Percentiles rank a stretch among this genome's conserved stretches.
These are phyloP conservation scores for Darksidea phi DNA, from an alignment of 495 filamentous ascomycete genomes.

Conservation along the genomic window DNA sequence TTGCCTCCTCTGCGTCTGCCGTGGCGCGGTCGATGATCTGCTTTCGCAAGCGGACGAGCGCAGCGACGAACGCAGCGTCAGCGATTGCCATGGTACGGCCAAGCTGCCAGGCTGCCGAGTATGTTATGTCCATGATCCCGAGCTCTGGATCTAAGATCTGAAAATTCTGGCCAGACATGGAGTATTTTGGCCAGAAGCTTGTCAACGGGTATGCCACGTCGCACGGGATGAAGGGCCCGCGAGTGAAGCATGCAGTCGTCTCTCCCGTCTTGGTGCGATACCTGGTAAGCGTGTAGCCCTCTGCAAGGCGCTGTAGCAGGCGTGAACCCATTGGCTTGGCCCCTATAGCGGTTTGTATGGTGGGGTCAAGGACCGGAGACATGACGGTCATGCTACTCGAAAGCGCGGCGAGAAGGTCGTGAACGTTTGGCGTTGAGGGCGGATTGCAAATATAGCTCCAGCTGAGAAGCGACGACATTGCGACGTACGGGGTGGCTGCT, in stretches of 20 bases:
- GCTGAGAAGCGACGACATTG: background rate
- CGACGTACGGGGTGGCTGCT: background rate
- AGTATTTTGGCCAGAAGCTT: background rate
- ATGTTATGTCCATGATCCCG: slow-evolving; percentile 52
- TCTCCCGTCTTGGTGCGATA: background rate
- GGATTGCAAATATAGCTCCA: background rate
- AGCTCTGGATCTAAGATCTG: slow-evolving; percentile 49
- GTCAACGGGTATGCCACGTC: background rate
- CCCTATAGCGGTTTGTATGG: background rate
- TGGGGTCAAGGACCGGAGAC: background rate
- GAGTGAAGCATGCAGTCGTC: background rate
- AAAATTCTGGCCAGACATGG: background rate
- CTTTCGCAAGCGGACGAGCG: slow-evolving; percentile 3
- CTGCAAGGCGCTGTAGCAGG: background rate
- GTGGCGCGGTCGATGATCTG: background rate
- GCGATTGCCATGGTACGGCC: slow-evolving; percentile 46
- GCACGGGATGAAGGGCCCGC: background rate
- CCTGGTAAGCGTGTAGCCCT: background rate
- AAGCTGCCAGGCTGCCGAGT: slow-evolving; percentile 50
- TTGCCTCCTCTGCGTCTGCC: background rate
- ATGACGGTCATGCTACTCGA: background rate
- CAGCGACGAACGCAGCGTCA: slow-evolving; percentile 32
- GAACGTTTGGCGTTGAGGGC: background rate
- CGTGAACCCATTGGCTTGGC: background rate
- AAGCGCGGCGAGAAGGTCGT: background rate